A percentile compares a stretch with the other conserved stretches of the same genome.
Conservation (phyloP, 2,329 filamentous ascomycete genomes). For the Fusarium drepaniforme region DNA sequence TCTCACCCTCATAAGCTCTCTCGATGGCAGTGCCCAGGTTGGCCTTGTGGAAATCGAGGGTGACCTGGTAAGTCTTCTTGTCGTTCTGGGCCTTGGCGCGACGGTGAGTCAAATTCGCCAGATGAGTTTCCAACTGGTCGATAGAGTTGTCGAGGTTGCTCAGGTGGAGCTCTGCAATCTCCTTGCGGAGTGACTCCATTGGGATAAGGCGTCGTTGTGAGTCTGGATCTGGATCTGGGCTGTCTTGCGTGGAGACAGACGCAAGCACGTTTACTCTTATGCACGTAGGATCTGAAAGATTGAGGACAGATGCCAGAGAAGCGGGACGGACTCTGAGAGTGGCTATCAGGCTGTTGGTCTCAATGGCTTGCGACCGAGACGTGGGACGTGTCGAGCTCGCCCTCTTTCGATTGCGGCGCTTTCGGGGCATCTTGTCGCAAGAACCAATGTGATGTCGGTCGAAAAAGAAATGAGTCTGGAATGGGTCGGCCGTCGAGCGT, state of each 20-base stretch:
- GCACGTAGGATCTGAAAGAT: background rate
- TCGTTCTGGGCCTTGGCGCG: background rate
- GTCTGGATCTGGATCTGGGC: too few species aligned
- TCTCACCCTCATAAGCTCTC: background rate
- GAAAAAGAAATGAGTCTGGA: background rate
- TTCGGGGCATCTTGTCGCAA: background rate
- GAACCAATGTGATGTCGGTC: background rate
- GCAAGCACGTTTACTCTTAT: background rate
- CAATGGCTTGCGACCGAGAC: background rate
- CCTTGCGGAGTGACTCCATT: background rate
- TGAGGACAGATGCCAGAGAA: background rate
- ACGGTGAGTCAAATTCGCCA: background rate
- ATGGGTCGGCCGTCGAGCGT: background rate
- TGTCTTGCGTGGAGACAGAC: background rate
- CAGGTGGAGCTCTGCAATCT: background rate
- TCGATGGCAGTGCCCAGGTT: background rate
- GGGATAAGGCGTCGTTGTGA: too few species aligned
- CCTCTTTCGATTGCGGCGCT: background rate
- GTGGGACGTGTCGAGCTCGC: background rate
- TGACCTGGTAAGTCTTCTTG: background rate
- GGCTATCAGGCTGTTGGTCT: background rate
- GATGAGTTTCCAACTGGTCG: background rate
- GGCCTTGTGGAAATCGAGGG: too few species aligned
- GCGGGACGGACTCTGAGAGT: background rate
- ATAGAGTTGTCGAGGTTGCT: background rate